phyloP scores from a whole-genome alignment of 2,329 filamentous ascomycete genomes.

The Simplicillium sp. region DNA sequence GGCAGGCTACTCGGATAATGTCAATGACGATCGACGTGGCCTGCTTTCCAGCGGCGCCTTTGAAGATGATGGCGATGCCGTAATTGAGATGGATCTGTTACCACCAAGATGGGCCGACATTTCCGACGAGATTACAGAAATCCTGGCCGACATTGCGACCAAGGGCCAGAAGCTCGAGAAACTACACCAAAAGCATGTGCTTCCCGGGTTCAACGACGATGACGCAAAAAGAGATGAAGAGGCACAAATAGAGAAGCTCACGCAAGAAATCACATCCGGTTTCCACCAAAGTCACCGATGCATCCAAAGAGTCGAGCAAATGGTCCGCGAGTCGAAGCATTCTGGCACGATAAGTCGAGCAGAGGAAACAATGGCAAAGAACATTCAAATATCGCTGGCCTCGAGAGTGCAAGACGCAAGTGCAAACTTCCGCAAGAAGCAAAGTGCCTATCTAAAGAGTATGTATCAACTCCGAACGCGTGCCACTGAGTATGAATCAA shows the following conservation, averaged over 20 bases:
- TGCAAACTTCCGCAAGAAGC: slow-evolving; percentile 90
- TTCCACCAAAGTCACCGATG: slow-evolving; percentile 87
- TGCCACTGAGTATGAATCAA: background rate
- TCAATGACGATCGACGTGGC: slow-evolving; percentile 54
- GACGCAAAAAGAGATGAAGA: slow-evolving; percentile 82
- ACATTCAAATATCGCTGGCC: slow-evolving; percentile 88
- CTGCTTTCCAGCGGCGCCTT: slow-evolving; percentile 75
- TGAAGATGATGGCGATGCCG: slow-evolving; percentile 79
- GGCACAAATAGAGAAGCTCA: slow-evolving; percentile 79
- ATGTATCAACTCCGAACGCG: slow-evolving; percentile 14
- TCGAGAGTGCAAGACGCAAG: slow-evolving; percentile 85
- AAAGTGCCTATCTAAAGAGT: slow-evolving; percentile 95
- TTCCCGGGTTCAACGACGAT: slow-evolving; percentile 95
- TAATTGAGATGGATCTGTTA: slow-evolving; percentile 97
- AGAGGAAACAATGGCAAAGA: slow-evolving; percentile 92
- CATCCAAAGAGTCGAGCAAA: slow-evolving; percentile 78
- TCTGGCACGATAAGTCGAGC: slow-evolving; percentile 65
- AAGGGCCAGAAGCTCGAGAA: slow-evolving; percentile 82
- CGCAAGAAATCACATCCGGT: slow-evolving; percentile 76
- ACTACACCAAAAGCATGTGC: slow-evolving; percentile 91
- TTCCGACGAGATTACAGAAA: slow-evolving; percentile 83
- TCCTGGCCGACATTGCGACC: slow-evolving; percentile 68
- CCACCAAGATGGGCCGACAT: slow-evolving; percentile 94
- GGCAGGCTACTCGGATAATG: slow-evolving; percentile 46
- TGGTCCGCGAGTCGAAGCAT: slow-evolving; percentile 73